Conservation (phyloP, 768 basidiomycete genomes). For the Neoboletus subvelutipes region DNA sequence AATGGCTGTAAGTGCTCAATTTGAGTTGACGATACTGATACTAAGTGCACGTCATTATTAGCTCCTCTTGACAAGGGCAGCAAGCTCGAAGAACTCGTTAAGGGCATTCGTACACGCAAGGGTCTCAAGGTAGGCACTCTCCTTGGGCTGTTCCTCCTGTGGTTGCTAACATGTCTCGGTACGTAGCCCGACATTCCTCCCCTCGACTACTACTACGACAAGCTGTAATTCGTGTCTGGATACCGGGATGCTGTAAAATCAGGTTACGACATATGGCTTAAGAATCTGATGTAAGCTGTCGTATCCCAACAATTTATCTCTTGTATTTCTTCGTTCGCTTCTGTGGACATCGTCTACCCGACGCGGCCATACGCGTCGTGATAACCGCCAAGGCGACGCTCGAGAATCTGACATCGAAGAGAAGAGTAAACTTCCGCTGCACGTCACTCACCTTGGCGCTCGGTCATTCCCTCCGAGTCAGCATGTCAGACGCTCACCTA, state of each 20-base stretch:
- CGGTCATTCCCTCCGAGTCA: not conserved
- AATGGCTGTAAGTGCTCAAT: constrained; percentile 59
- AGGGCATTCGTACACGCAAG: constrained; percentile 83
- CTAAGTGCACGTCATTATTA: constrained; percentile 8
- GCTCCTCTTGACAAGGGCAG: constrained; percentile 87
- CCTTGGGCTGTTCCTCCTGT: not conserved
- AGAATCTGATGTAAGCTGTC: constrained; percentile 18
- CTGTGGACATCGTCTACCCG: not conserved
- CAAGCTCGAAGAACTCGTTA: constrained; percentile 87
- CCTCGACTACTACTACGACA: constrained; percentile 92
- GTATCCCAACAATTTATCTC: constrained; percentile 16
- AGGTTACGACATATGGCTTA: constrained; percentile 6
- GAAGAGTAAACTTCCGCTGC: not conserved
- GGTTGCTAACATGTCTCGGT: constrained; percentile 12
- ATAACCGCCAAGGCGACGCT: not conserved
- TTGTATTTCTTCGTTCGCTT: constrained; percentile 12
- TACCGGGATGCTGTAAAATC: constrained; percentile 5
- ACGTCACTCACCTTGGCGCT: no score
- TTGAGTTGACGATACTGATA: not conserved
- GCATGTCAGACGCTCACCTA: not conserved
- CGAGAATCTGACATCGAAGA: not conserved
- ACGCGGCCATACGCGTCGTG: no score
- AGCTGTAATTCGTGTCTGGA: constrained; percentile 51
- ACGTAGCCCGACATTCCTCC: constrained; percentile 80
- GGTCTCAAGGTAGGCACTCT: constrained; percentile 75